These are phyloP conservation scores for Leccinum sublutescens DNA, from an alignment of 768 basidiomycete species.

Conservation along the genomic window DNA sequence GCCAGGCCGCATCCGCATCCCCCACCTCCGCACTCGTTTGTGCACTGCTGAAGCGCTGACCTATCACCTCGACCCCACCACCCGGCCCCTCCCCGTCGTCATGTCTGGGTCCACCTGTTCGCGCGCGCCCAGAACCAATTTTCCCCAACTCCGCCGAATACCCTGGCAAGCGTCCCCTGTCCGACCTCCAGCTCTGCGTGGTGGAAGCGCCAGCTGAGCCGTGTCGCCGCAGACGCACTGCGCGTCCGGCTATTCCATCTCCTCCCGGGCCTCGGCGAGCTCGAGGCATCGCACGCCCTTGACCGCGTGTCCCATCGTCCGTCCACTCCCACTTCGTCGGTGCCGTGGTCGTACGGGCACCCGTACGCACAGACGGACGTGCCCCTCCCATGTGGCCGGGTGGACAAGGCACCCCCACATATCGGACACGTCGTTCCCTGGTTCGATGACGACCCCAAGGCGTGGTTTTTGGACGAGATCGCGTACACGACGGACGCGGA, in stretches of 20 bases:
- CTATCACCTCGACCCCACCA: conserved; percentile 60
- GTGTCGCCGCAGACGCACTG: conserved; percentile 32
- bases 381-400: conserved; percentile 41
- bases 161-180: conserved; percentile 66
- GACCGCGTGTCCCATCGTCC: conserved; percentile 34
- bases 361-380: conserved; percentile 55
- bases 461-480: conserved; percentile 90
- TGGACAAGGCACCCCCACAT: conserved; percentile 25
- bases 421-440: conserved; percentile 81
- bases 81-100: conserved; percentile 55
- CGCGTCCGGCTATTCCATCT: conserved; percentile 50
- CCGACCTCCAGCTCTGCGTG: conserved; percentile 83
- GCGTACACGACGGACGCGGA: conserved; percentile 66
- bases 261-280: conserved; percentile 65
- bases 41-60: conserved; percentile 46
- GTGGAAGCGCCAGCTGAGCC: conserved; percentile 82
- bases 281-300: conserved; percentile 64
- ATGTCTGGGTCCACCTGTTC: conserved; percentile 84
- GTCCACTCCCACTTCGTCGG: conserved; percentile 16
- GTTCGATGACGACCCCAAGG: conserved; percentile 97
- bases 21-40: conserved; percentile 71
- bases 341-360: conserved; percentile 74
- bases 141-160: conserved; percentile 85
- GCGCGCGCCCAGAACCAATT: conserved; percentile 86
- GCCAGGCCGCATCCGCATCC: conserved; percentile 60